These are phyloP conservation scores for Microdochium paspali DNA, from an alignment of 2,329 filamentous ascomycete genomes.

Conservation along the genomic window DNA sequence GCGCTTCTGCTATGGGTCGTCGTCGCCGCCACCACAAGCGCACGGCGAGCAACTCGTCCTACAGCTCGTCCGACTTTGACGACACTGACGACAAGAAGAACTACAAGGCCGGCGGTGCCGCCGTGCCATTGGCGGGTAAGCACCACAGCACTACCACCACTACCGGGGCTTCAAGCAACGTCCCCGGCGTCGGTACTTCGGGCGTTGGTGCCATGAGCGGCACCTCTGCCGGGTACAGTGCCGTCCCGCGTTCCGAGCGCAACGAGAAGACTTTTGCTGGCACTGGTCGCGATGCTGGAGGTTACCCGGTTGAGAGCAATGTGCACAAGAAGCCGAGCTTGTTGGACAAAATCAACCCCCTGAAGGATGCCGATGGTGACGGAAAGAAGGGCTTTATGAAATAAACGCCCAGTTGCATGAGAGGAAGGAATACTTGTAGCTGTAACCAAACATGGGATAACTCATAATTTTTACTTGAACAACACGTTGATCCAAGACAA, in stretches of 20 bases:
- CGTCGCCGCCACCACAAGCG: constrained; percentile 4
- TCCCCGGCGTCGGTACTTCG: neutral
- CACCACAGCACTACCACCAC: neutral
- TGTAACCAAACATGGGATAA: too few species aligned
- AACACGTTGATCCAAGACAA: too few species aligned
- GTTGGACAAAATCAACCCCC: neutral
- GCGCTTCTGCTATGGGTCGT: constrained; percentile 12
- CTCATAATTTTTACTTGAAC: too few species aligned
- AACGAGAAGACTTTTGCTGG: neutral
- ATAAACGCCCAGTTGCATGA: too few species aligned
- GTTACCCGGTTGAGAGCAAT: neutral
- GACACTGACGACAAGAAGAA: neutral
- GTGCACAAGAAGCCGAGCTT: neutral
- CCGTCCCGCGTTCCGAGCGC: neutral
- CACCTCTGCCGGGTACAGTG: neutral
- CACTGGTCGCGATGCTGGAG: neutral
- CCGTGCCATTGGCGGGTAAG: too few species aligned
- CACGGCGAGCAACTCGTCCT: neutral
- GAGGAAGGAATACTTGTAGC: too few species aligned
- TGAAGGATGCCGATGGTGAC: neutral
- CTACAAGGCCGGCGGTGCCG: neutral
- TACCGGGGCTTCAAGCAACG: neutral
- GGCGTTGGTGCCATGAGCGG: neutral
- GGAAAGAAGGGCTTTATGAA: neutral
- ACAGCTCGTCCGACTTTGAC: neutral